Evolutionary conservation across 2,329 filamentous ascomycete genomes (phyloP).

Genomic region (Microsporum canis): DNA sequence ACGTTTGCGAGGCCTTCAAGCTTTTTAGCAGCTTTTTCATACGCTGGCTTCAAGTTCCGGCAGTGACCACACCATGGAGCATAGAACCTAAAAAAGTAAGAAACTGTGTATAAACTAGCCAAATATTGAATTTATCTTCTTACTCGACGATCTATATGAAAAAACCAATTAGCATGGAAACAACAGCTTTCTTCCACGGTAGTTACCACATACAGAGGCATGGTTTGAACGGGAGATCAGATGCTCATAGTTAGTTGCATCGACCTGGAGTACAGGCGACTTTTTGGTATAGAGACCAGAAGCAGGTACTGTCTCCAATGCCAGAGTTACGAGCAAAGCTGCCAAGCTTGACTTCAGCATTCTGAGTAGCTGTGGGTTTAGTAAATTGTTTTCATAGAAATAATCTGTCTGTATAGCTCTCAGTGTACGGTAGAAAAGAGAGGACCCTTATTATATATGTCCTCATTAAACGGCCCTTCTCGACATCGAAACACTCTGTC

Average conservation of each 20-base stretch:
- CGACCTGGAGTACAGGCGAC: constrained; percentile 76
- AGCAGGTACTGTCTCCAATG: constrained; percentile 55
- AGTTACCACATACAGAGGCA: constrained; percentile 57
- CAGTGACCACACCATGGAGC: constrained; percentile 98
- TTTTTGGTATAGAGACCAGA: constrained; percentile 65
- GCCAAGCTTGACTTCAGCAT: constrained; percentile 33
- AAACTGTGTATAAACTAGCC: constrained; percentile 10
- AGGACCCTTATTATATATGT: not conserved
- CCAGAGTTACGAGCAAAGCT: constrained; percentile 44
- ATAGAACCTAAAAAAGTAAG: constrained; percentile 59
- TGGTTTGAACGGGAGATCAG: constrained; percentile 83
- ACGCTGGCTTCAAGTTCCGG: constrained; percentile 87
- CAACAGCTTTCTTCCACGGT: not conserved
- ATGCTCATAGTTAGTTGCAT: constrained; percentile 64
- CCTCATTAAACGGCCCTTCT: not conserved
- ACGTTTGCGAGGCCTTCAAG: constrained; percentile 90
- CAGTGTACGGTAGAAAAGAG: not conserved
- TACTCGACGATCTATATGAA: constrained; percentile 41
- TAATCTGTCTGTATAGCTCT: not conserved
- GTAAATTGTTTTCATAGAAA: not conserved
- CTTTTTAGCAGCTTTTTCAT: constrained; percentile 83
- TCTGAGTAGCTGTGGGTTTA: constrained; percentile 8
- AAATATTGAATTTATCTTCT: constrained; percentile 18
- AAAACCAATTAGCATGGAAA: not conserved
- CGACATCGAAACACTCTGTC: not conserved